Evolutionary conservation across 148 eudicot genomes (phyloP).

Genomic region (Camellia lanceoleosa): DNA sequence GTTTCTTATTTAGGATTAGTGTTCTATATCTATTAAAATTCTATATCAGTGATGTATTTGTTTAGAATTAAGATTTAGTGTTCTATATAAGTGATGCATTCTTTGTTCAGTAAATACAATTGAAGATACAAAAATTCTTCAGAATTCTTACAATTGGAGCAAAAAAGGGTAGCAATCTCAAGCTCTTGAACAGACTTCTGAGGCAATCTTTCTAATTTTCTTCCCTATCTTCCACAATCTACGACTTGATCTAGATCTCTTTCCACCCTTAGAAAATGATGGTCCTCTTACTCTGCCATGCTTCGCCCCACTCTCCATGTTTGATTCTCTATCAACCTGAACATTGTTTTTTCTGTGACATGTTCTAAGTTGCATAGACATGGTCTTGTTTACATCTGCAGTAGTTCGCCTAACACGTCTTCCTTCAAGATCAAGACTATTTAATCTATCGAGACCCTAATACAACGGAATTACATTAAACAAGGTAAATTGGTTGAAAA

Average conservation of each 20-base stretch:
- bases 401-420: conserved; percentile 18
- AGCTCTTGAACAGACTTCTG: neutral
- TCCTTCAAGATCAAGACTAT: conserved; percentile 24
- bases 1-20: too few relatives aligned
- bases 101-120: too few relatives aligned
- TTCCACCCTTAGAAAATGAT: conserved; percentile 4
- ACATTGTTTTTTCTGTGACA: neutral
- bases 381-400: conserved; percentile 16
- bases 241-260: conserved; percentile 2
- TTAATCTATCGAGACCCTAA: conserved; percentile 38
- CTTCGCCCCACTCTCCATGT: conserved; percentile 26
- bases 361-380: neutral
- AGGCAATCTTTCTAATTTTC: neutral
- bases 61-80: too few relatives aligned
- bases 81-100: too few relatives aligned
- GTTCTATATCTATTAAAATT: too few relatives aligned
- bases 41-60: too few relatives aligned
- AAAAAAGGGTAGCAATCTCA: neutral
- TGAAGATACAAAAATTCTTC: too few relatives aligned
- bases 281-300: conserved; percentile 38
- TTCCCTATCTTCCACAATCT: neutral
- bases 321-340: conserved; percentile 6
- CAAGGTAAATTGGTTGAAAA: neutral
- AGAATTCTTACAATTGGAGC: neutral
- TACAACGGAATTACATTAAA: neutral